Evolutionary conservation across 129 eudicot species (phyloP), one percentile per base, ranked within the genome.

Genomic region (Escallonia rubra): DNA sequence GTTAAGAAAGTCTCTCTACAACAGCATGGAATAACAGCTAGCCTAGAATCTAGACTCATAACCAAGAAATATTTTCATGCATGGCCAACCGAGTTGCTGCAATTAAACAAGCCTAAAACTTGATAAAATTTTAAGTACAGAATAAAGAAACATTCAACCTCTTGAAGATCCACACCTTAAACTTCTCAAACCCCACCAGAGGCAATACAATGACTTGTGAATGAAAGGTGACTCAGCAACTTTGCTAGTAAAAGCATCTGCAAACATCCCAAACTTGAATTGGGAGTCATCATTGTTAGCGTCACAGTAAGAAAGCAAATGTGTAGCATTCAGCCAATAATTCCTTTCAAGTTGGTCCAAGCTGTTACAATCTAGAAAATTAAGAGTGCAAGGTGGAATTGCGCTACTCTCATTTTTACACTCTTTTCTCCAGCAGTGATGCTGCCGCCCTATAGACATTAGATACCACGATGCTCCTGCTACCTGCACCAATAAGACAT

Each of bases 141-240:
- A 38, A 15, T 5, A 52, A 43, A 53, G 55, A 53, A 65, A 47
- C 38, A 43, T 54, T 41, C 13, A 39, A 62, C 8, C 43, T 11
- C 4, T 61, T 63, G 45, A 45, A 58, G 70, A 66, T 57, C n/a
- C 50, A 53, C 52, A 92, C 98, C 98, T 89, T 74, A 93, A 74
- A 75, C 86, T 89, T 77, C 95, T 86, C 14, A 93, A 79, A 48
- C 98, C 98, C 96, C 96, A 93, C 96, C 96, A 93, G 64, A 93
- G 95, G 80, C 99, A 86, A 67, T 93, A 93, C 42, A 93, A 68
- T 61, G 87, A 86, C 84, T 89, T 93, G 66, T 76, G 81, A n/a
- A 78, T 49, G 83, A 93, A 86, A 46, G 50, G 49, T 1, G 99
- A 86, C 10, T 85, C 79, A 65, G 96, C 96, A 69, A 93, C 99